phyloP scores from a whole-genome alignment of 2,329 filamentous ascomycete genomes.

The Fusarium sp. region DNA sequence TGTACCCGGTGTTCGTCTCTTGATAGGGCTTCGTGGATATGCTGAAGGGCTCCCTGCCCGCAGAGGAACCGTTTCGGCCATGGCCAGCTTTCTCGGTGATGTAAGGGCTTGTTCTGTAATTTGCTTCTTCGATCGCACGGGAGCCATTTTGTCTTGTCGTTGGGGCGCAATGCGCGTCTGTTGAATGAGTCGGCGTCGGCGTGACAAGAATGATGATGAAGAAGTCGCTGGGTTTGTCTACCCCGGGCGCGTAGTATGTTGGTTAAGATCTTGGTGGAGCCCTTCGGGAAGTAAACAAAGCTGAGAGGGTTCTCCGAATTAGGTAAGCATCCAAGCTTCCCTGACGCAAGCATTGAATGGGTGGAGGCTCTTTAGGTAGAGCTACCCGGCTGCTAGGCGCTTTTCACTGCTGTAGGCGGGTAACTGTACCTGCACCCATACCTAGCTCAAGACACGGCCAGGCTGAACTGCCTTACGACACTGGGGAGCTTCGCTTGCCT shows the following conservation, averaged over 20 bases:
- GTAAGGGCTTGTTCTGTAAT: conserved; percentile 39
- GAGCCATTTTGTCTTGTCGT: conserved; percentile 54
- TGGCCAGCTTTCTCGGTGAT: conserved; percentile 32
- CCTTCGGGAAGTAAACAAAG: conserved; percentile 44
- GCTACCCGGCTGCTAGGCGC: conserved; percentile 11
- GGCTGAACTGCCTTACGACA: conserved; percentile 59
- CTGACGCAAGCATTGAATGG: conserved; percentile 35
- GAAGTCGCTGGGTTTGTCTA: conserved; percentile 28
- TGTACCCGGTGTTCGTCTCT: conserved; percentile 63
- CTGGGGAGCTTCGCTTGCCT: conserved; percentile 41
- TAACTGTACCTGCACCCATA: conserved; percentile 36
- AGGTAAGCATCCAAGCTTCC: conserved; percentile 40
- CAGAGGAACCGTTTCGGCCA: conserved; percentile 37
- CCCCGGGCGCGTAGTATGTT: conserved; percentile 34
- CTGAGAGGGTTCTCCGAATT: conserved; percentile 27
- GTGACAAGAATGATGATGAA: conserved; percentile 23
- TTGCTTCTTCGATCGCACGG: conserved; percentile 52
- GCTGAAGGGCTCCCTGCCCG: conserved; percentile 49
- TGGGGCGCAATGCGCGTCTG: conserved; percentile 23
- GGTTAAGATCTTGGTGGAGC: conserved; percentile 33
- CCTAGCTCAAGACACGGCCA: conserved; percentile 44
- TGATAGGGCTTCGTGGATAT: conserved; percentile 64
- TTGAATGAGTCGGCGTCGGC: conserved; percentile 8
- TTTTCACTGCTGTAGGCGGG: neutral
- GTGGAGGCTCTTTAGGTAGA: conserved; percentile 18